A percentile compares a stretch with the other conserved stretches of the same genome.
Evolutionary conservation across 805 yeast genomes (phyloP).

Genomic region (Cyberlindnera lachancei): DNA sequence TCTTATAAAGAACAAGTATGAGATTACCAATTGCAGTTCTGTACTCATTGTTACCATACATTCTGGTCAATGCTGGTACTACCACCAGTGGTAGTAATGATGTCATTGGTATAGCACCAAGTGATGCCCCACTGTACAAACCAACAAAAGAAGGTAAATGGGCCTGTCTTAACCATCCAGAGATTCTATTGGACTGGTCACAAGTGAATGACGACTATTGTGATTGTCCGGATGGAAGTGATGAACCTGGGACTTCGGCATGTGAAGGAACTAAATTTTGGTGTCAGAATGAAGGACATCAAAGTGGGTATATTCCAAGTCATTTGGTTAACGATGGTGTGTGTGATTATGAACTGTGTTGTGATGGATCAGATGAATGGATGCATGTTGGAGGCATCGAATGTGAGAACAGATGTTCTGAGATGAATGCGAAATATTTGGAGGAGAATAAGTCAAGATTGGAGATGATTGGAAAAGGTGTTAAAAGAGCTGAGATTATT

Average conservation of each 20-base stretch:
- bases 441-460: conserved; percentile 3
- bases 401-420: conserved; percentile 23
- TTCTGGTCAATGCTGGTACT: background rate
- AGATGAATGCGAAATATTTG: conserved; percentile 20
- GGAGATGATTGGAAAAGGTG: conserved; percentile 12
- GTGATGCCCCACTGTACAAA: conserved; percentile 34
- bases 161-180: conserved; percentile 63
- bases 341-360: conserved; percentile 83
- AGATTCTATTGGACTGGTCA: conserved; percentile 47
- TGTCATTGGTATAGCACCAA: conserved; percentile 17
- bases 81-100: background rate
- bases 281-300: conserved; percentile 71
- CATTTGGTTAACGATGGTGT: conserved; percentile 79
- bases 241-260: conserved; percentile 93
- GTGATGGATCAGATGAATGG: conserved; percentile 90
- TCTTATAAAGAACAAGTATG: background rate
- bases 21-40: background rate
- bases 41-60: background rate
- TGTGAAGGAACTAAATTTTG: conserved; percentile 54
- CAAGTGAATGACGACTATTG: conserved; percentile 85
- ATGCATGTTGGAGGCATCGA: conserved; percentile 13
- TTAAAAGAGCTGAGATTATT: conserved; percentile 12
- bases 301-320: conserved; percentile 54
- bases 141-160: conserved; percentile 51
- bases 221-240: conserved; percentile 97